These are phyloP conservation scores for Globisporangium megalacanthum DNA, from an alignment of 352 stramenopile species.

Conservation along the genomic window DNA sequence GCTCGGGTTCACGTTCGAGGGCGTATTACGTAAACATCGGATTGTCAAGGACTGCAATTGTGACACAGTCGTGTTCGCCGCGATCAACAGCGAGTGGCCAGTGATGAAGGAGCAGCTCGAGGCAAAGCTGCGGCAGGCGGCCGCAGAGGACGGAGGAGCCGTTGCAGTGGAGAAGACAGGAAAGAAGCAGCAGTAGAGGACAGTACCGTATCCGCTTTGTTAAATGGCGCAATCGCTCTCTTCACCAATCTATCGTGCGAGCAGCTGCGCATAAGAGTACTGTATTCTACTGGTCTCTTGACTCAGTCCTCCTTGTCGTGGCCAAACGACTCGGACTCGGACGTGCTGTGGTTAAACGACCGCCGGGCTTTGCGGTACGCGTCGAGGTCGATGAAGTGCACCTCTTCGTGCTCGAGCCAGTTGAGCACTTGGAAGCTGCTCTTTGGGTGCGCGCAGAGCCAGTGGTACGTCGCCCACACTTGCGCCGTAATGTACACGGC, in stretches of 20 bases:
- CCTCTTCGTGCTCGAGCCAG: slow-evolving; percentile 77
- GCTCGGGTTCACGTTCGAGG: slow-evolving; percentile 84
- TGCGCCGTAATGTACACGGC: slow-evolving; percentile 84
- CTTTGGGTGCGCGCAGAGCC: slow-evolving; percentile 25
- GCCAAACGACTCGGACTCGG: slow-evolving; percentile 11
- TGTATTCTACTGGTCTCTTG: background rate
- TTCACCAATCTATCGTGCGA: slow-evolving; percentile 5
- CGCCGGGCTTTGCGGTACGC: slow-evolving; percentile 65
- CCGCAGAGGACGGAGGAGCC: slow-evolving; percentile 3
- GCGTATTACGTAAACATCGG: slow-evolving; percentile 83
- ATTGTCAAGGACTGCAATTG: slow-evolving; percentile 82
- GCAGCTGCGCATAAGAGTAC: background rate
- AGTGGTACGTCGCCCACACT: slow-evolving; percentile 84
- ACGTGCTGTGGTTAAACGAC: slow-evolving; percentile 27
- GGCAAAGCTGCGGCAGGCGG: slow-evolving; percentile 25
- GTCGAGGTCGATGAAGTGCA: slow-evolving; percentile 70
- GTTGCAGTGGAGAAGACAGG: slow-evolving; percentile 26
- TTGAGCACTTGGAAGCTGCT: slow-evolving; percentile 55
- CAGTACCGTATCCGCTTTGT: background rate
- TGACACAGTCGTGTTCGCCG: slow-evolving; percentile 80
- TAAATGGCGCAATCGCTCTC: background rate
- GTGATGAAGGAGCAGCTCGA: slow-evolving; percentile 62
- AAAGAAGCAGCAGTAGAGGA: slow-evolving; percentile 16
- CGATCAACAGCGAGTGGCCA: slow-evolving; percentile 86
- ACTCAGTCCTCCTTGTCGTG: slow-evolving; percentile 11